Base-by-base conservation (phyloP, 495 filamentous ascomycete genomes). In the Hypoxylon lenormandii region DNA sequence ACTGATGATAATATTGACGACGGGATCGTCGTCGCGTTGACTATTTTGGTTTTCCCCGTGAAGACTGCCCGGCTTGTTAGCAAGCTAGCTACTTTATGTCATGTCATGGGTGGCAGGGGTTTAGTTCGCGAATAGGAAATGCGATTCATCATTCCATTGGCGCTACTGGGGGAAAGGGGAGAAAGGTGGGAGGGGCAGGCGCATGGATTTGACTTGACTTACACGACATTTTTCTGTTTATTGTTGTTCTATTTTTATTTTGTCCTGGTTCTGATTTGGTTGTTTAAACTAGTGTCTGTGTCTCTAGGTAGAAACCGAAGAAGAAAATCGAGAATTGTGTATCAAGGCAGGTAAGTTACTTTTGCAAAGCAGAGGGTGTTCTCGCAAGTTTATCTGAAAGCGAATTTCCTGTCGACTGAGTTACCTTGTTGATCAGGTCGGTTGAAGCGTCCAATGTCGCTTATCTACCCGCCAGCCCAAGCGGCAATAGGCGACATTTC, bases 11-110 rank as follows among this genome's bases (percentile, higher is more conserved):
- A 26, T 26, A 26, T 26, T 26, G 23, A 26, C 23, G 23, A 26
- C 23, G 91, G 89, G 52, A 92, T 82, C 0, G 85, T 79, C 10
- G 87, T 89, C 28, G 85, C 80, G 66, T 84, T 85, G 30, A 82
- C 83, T 54, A 89, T 76, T 37, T 74, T 76, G 10, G 80, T 82
- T 23, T 76, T 77, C 45, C 70, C 72, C 19, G 62, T 75, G 58
- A 84, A 71, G 70, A 81, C 80, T 82, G 33, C 23, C 42, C 42
- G 1, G 1, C 42, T 45, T 42, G 21, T 54, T 28, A 58, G 38
- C 28, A 16, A 15, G 15, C 38, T 42, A 42, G 38, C 15, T 16
- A 42, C 21, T 3, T 49, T 22, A 33, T 33, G 30, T 23, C 6
- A 10, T 40, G 33, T 37, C 38, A 19, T 19, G 19, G 21, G 11